Conservation (phyloP, 768 basidiomycete genomes). For the Suillus fuscotomentosus region DNA sequence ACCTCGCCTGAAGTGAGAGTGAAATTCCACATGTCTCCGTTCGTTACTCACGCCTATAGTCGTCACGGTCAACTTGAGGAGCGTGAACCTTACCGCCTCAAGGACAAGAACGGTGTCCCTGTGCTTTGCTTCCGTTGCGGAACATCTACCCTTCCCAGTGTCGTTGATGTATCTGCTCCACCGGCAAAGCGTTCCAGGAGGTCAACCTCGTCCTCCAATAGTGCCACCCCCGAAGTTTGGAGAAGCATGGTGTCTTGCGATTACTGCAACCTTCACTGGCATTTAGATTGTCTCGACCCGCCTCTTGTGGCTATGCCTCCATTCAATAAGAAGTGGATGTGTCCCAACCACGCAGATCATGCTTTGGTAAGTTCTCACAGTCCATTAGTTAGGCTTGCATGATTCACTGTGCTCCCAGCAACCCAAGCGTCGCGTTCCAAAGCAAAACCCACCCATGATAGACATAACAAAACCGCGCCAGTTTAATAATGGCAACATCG, state of each 20-base stretch:
- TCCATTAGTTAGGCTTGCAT: neutral
- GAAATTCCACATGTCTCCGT: constrained; percentile 7
- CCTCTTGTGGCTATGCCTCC: constrained; percentile 85
- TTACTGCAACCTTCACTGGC: constrained; percentile 93
- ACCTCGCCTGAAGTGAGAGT: constrained; percentile 77
- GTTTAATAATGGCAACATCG: constrained; percentile 91
- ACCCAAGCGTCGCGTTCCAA: constrained; percentile 78
- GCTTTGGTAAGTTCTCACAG: constrained; percentile 58
- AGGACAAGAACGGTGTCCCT: constrained; percentile 78
- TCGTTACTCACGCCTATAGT: constrained; percentile 35
- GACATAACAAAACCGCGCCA: constrained; percentile 73
- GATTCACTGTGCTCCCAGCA: constrained; percentile 42
- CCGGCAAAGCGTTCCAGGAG: constrained; percentile 55
- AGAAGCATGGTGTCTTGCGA: constrained; percentile 90
- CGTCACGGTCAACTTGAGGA: constrained; percentile 90
- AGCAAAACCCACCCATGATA: constrained; percentile 62
- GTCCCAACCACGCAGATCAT: constrained; percentile 93
- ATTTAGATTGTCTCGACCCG: constrained; percentile 93
- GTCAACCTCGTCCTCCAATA: constrained; percentile 39
- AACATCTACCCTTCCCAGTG: constrained; percentile 67
- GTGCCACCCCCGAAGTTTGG: constrained; percentile 51
- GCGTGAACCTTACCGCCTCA: constrained; percentile 82
- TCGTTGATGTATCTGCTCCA: constrained; percentile 50
- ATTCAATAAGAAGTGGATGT: constrained; percentile 96
- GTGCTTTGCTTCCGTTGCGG: constrained; percentile 93